Percentiles rank a stretch among this genome's conserved stretches.
These are phyloP conservation scores for Beauveria medogensis DNA, from an alignment of 2,329 filamentous ascomycete genomes.

Conservation along the genomic window DNA sequence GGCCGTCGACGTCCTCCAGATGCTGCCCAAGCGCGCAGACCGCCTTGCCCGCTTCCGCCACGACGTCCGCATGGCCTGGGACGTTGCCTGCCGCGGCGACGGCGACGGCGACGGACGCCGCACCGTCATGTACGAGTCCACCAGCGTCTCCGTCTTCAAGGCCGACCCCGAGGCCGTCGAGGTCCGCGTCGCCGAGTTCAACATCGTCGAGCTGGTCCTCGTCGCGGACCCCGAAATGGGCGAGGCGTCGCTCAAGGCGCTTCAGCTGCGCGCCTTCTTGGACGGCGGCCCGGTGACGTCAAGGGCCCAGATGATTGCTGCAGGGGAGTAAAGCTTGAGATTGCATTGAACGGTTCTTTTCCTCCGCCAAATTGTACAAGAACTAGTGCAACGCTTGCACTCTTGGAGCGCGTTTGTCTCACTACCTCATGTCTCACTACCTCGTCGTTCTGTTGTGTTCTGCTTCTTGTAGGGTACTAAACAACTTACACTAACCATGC, in stretches of 20 bases:
- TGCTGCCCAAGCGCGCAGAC: slow-evolving; percentile 8
- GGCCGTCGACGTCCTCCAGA: slow-evolving; percentile 9
- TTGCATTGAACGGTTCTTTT: neutral
- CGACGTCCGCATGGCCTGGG: slow-evolving; percentile 10
- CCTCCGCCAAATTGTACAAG: neutral
- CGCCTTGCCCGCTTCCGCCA: slow-evolving; percentile 9
- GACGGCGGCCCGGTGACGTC: slow-evolving; percentile 10
- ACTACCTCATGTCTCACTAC: too few species aligned
- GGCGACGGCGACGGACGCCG: neutral
- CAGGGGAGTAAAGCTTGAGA: neutral
- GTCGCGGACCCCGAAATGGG: neutral
- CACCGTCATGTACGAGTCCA: slow-evolving; percentile 13
- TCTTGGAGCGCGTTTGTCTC: neutral
- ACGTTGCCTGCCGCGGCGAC: neutral
- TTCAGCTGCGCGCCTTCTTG: slow-evolving; percentile 8
- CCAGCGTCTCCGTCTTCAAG: slow-evolving; percentile 5
- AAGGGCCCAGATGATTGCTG: slow-evolving; percentile 10
- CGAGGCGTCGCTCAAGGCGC: neutral
- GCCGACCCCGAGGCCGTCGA: slow-evolving; percentile 8
- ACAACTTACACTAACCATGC: neutral
- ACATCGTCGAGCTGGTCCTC: slow-evolving; percentile 8
- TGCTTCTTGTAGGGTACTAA: neutral
- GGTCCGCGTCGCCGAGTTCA: slow-evolving; percentile 10
- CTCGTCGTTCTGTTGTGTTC: neutral
- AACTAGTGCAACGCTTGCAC: neutral